Evolutionary conservation across 2,329 filamentous ascomycete species (phyloP).

Genomic region (Fusarium beomiforme): DNA sequence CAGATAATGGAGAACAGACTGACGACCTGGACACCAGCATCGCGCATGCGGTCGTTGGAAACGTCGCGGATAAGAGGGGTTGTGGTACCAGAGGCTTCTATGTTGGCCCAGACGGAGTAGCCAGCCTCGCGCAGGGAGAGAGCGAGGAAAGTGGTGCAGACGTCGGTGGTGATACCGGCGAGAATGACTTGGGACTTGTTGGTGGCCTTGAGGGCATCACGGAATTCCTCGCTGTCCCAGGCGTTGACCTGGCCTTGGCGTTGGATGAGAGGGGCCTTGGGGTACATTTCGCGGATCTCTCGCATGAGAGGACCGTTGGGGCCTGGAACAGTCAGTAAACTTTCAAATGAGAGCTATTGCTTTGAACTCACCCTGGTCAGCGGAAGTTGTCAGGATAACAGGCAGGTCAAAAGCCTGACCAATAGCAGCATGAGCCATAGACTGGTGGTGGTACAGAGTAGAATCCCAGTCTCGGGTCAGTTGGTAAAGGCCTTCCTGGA

Average conservation of each 20-base stretch:
- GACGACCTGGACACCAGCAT: constrained; percentile 72
- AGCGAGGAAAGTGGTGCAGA: constrained; percentile 79
- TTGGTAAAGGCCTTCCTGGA: constrained; percentile 51
- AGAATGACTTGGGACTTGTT: constrained; percentile 77
- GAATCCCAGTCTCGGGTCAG: constrained; percentile 72
- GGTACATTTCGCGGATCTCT: constrained; percentile 75
- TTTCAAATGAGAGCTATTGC: accelerated
- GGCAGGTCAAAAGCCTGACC: constrained; percentile 75
- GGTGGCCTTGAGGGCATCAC: constrained; percentile 70
- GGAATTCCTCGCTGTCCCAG: constrained; percentile 79
- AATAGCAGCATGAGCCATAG: constrained; percentile 73
- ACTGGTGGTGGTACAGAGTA: constrained; percentile 71
- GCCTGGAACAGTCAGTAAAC: constrained; percentile 49
- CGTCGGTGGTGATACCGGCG: constrained; percentile 78
- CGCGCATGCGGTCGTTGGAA: constrained; percentile 73
- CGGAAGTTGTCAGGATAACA: constrained; percentile 75
- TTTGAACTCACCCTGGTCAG: constrained; percentile 53
- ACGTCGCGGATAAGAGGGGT: constrained; percentile 68
- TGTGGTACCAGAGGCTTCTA: constrained; percentile 76
- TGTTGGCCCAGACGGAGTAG: constrained; percentile 78
- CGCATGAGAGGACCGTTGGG: constrained; percentile 77
- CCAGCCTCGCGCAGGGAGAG: constrained; percentile 76
- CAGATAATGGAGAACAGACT: constrained; percentile 71
- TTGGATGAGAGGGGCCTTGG: constrained; percentile 71
- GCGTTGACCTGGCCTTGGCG: constrained; percentile 79